Evolutionary conservation across 2,329 filamentous ascomycete species (phyloP), one percentile per base, ranked within the genome.

Genomic region (Aspergillus sergii): DNA sequence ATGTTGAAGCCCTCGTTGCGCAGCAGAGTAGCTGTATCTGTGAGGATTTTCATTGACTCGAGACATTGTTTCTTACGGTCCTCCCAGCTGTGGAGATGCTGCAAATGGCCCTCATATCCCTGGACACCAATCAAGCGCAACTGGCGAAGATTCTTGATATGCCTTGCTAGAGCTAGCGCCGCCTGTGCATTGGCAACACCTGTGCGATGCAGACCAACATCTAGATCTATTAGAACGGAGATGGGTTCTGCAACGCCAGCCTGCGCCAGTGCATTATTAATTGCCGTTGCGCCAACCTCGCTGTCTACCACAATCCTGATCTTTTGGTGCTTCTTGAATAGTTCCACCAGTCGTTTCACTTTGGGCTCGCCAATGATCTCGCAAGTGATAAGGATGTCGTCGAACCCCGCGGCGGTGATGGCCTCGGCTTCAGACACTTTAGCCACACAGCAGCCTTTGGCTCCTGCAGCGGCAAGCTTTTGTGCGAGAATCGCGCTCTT

Each of bases 31-130:
- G 81, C 83, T 0, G 82, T 84, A 1, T 70, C 71, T 0, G 78
- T 81, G 16, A 85, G 72, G 1, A 75, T 79, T 28, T 63, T 66
- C 83, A 84, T 83, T 0, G 81, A 81, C 62, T 78, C 78, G 6
- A 83, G 73, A 68, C 83, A 85, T 62, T 76, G 70, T 16, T 54
- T 68, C 66, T 76, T 78, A 26, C 83, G 75, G 62, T 81, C 80
- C 9, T 79, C 79, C 1, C 67, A 64, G 39, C 77, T 75, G 66
- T 84, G 82, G 14, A 85, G 66, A 72, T 85, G 83, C 73, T 85
- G 83, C 46, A 85, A 65, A 71, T 85, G 83, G 1, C 83, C 83
- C 68, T 85, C 83, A 62, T 85, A 85, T 0, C 83, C 83, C 66
- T 85, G 82, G 0, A 85, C 78, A 1, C 83, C 83, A 46, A 84